Percentiles rank a stretch among this genome's conserved stretches.
Evolutionary conservation across 495 filamentous ascomycete species (phyloP).

Genomic region (Talaromyces proteolyticus): DNA sequence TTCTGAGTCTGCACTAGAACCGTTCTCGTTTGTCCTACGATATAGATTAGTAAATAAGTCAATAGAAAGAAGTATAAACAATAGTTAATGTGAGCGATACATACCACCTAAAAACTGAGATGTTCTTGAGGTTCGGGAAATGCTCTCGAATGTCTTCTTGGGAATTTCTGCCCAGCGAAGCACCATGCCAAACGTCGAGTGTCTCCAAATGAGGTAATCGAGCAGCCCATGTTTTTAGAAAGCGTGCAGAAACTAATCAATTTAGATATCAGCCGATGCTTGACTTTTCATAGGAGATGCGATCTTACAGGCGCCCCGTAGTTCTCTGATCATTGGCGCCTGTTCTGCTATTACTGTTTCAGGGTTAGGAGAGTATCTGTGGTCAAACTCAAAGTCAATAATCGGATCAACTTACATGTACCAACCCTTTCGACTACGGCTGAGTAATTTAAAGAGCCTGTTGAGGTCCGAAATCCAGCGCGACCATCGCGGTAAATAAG

Average conservation of each 20-base stretch:
- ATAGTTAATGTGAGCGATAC: neutral
- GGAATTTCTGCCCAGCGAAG: constrained; percentile 44
- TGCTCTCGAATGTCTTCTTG: constrained; percentile 45
- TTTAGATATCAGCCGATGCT: constrained; percentile 7
- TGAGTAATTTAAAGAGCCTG: neutral
- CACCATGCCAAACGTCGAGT: constrained; percentile 53
- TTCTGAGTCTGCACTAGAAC: constrained; percentile 38
- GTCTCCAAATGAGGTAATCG: constrained; percentile 35
- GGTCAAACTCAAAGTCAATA: neutral
- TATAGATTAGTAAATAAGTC: neutral
- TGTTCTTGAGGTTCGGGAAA: constrained; percentile 55
- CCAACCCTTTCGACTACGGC: neutral
- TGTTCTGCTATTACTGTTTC: constrained; percentile 39
- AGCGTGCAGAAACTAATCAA: constrained; percentile 26
- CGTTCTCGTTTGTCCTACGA: neutral
- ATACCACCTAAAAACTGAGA: constrained; percentile 53
- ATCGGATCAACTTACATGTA: neutral
- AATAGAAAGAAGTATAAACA: neutral
- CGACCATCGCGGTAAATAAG: constrained; percentile 20
- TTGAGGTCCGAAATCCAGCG: constrained; percentile 18
- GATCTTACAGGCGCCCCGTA: constrained; percentile 37
- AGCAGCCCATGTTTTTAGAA: constrained; percentile 40
- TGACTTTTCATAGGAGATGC: constrained; percentile 15
- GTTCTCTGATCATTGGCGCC: constrained; percentile 46
- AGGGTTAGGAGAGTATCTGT: constrained; percentile 6